phyloP scores from a whole-genome alignment of 257 asterid species.

The Solanum ossicruentum region DNA sequence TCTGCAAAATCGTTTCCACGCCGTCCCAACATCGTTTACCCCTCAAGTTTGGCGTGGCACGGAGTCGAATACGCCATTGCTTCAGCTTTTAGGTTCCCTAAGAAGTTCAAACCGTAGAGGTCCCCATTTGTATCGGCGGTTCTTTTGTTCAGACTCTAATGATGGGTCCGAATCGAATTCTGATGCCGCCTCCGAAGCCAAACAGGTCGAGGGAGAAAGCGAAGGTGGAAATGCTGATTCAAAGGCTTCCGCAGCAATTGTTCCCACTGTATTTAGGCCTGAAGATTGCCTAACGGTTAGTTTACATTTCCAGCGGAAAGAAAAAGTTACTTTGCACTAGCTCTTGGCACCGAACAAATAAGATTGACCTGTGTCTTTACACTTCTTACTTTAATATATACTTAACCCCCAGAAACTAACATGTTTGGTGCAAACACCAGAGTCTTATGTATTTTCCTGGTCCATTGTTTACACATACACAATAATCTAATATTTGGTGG shows the following conservation, averaged over 20 bases:
- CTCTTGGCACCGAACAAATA: neutral
- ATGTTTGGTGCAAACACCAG: neutral
- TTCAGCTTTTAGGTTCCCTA: conserved; percentile 22
- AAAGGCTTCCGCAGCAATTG: conserved; percentile 54
- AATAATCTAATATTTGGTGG: neutral
- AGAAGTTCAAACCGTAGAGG: conserved; percentile 22
- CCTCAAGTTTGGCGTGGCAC: conserved; percentile 30
- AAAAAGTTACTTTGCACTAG: neutral
- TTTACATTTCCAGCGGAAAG: neutral
- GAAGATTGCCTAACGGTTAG: conserved; percentile 89
- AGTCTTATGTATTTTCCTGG: neutral
- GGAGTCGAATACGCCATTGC: conserved; percentile 41
- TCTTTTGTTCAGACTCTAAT: conserved; percentile 73
- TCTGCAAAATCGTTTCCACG: conserved; percentile 23
- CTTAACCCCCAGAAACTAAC: neutral
- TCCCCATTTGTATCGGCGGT: conserved; percentile 32
- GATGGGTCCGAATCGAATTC: conserved; percentile 41
- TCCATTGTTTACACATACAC: neutral
- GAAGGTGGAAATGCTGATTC: conserved; percentile 40
- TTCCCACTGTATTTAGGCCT: conserved; percentile 68
- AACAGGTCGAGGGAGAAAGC: conserved; percentile 22
- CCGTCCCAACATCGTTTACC: conserved; percentile 19
- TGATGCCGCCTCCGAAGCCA: conserved; percentile 22
- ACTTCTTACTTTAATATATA: neutral
- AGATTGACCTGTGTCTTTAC: neutral